Base-by-base conservation (phyloP, 441 rosid species). In the Populus tomentosa region DNA sequence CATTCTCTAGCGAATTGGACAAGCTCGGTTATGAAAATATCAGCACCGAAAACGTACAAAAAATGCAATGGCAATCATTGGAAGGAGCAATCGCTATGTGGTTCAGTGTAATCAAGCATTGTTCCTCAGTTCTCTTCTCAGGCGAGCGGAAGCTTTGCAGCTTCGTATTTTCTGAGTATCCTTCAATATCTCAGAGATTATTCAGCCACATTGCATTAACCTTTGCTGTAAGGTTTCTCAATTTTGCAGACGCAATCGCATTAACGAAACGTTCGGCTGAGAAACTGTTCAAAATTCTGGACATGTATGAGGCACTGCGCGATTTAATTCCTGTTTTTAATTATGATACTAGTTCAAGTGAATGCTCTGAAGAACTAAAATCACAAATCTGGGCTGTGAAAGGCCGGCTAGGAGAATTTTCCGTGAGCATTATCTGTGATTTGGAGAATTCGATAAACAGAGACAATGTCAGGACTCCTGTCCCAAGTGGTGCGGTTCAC, bases 401-500 rank as follows among this genome's bases (percentile, higher is more conserved):
- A 3, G 78, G 85, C 40, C 84, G 92, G 42, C 80, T 92, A 1
- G 98, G 99, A 2, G 98, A 92, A 75, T 87, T 93, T 0, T 89
- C 92, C 0, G 84, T 92, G 62, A 71, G 81, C 81, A 88, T 91
- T 6, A 90, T 95, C 69, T 80, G 88, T 21, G 95, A 93, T 79
- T 83, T 95, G 13, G 98, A 95, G 79, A 84, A 86, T 75, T 90
- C 95, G 1, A 94, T 95, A 79, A 87, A 82, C 74, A 86, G 90
- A 0, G 99, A 95, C 72, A 85, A 88, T 0, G 91, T 86, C 9
- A 92, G 84, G 80, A 95, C 89, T 14, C 87, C 91, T 0, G 95
- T 92, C n/a, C 97, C 97, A 0, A 95, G 97, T 14, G 99, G 99
- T 0, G 97, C 94, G 0, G 97, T 94, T 65, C 99, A 95, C 74